Percentiles rank a stretch among this genome's conserved stretches.
Conservation (phyloP, 371 early-diverging fungal species). For the Syncephalis plumigaleata region DNA sequence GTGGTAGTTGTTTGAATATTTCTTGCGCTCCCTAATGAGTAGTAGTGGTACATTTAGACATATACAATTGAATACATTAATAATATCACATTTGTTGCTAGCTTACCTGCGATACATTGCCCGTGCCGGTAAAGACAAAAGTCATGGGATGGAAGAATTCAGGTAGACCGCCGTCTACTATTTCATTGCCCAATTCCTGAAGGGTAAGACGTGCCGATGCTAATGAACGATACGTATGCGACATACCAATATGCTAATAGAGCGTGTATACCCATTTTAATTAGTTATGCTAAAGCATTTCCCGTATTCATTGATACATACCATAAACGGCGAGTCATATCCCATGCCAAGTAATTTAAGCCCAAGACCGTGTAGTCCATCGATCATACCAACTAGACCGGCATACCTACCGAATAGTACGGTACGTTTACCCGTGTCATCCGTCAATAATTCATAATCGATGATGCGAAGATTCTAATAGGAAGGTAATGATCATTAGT, state of each 20-base stretch:
- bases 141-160: conserved; percentile 74
- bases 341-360: conserved; percentile 78
- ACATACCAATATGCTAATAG: conserved; percentile 53
- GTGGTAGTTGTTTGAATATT: conserved; percentile 79
- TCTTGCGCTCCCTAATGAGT: conserved; percentile 59
- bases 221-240: conserved; percentile 69
- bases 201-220: conserved; percentile 62
- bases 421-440: conserved; percentile 53
- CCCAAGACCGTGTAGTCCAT: conserved; percentile 82
- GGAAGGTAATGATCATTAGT: not conserved
- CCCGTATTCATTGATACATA: conserved; percentile 8
- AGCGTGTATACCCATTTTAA: not conserved
- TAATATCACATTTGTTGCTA: not conserved
- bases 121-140: conserved; percentile 87
- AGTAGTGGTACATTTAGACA: too few species aligned
- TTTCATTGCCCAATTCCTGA: conserved; percentile 54
- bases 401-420: conserved; percentile 90
- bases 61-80: too few species aligned
- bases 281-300: not conserved
- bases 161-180: conserved; percentile 74
- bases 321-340: conserved; percentile 86
- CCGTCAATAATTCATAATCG: conserved; percentile 90
- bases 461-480: conserved; percentile 74
- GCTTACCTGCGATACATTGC: conserved; percentile 76
- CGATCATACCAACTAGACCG: conserved; percentile 95